Conservation (phyloP, 2,329 filamentous ascomycete genomes). For the Pezicula carpinea region DNA sequence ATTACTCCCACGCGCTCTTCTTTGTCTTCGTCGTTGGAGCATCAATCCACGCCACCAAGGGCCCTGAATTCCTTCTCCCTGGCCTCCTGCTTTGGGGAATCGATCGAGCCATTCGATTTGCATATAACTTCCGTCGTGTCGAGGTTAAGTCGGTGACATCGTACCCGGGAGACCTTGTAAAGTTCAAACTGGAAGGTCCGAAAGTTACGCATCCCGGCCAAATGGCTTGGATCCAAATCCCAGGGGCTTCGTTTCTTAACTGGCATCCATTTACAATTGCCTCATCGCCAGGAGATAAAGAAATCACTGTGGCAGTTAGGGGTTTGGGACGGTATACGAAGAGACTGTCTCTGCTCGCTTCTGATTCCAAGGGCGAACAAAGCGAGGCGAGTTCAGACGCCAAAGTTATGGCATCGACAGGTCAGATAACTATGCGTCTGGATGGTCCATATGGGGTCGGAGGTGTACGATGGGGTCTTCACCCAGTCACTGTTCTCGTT, state of each 20-base stretch:
- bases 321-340: conserved; percentile 15
- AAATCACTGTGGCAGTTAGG: conserved; percentile 13
- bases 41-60: conserved; percentile 18
- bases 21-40: conserved; percentile 20
- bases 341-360: conserved; percentile 3
- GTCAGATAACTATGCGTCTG: conserved; percentile 1
- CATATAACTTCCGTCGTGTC: conserved; percentile 14
- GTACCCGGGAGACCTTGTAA: conserved; percentile 17
- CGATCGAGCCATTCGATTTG: conserved; percentile 18
- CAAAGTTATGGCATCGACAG: neutral
- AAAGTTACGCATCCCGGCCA: conserved; percentile 13
- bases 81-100: conserved; percentile 19
- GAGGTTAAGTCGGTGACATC: conserved; percentile 9
- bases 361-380: neutral
- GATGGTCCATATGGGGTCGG: conserved; percentile 21
- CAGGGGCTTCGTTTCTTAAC: conserved; percentile 16
- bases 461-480: conserved; percentile 12
- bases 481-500: conserved; percentile 17
- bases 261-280: conserved; percentile 26
- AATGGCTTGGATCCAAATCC: conserved; percentile 22
- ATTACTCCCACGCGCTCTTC: conserved; percentile 22
- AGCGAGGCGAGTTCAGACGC: neutral
- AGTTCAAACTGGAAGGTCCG: conserved; percentile 17
- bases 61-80: conserved; percentile 20
- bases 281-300: conserved; percentile 8